phyloP scores from a whole-genome alignment of 2,329 filamentous ascomycete species.

The Thermothelomyces thermophilus region DNA sequence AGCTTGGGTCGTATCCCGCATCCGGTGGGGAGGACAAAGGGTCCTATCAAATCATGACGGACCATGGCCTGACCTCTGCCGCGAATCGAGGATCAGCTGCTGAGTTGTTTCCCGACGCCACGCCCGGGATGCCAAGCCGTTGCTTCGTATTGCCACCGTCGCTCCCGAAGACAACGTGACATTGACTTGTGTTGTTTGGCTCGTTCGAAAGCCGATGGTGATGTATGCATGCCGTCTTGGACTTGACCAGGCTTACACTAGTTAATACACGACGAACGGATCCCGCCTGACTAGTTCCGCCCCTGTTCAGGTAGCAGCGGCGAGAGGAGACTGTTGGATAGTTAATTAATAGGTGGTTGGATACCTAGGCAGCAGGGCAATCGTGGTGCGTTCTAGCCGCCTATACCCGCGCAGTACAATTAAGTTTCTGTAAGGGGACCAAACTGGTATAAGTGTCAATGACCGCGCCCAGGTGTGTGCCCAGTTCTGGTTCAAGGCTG shows the following conservation, averaged over 20 bases:
- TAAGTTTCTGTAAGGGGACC: too few species aligned
- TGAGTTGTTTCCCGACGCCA: neutral
- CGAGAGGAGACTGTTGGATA: too few species aligned
- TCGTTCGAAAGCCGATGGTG: neutral
- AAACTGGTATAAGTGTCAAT: too few species aligned
- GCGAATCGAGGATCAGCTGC: slow-evolving; percentile 8
- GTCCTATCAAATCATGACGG: neutral
- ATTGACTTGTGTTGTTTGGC: slow-evolving; percentile 1
- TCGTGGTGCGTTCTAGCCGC: too few species aligned
- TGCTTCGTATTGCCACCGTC: slow-evolving; percentile 9
- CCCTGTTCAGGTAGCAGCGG: too few species aligned
- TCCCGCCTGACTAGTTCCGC: neutral
- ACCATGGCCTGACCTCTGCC: neutral
- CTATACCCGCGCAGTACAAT: too few species aligned
- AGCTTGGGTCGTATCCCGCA: neutral
- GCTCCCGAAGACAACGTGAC: slow-evolving; percentile 1
- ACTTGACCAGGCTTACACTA: neutral
- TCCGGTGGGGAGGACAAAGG: neutral
- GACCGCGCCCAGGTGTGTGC: too few species aligned
- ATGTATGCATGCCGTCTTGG: neutral
- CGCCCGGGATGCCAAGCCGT: slow-evolving; percentile 4
- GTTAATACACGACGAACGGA: too few species aligned
- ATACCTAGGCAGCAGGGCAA: too few species aligned
- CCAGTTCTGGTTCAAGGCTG: too few species aligned
- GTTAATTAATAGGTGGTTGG: too few species aligned